A percentile compares a stretch with the other conserved stretches of the same genome.
phyloP scores from a whole-genome alignment of 1,284 basidiomycete species.

The Pascua sp. region DNA sequence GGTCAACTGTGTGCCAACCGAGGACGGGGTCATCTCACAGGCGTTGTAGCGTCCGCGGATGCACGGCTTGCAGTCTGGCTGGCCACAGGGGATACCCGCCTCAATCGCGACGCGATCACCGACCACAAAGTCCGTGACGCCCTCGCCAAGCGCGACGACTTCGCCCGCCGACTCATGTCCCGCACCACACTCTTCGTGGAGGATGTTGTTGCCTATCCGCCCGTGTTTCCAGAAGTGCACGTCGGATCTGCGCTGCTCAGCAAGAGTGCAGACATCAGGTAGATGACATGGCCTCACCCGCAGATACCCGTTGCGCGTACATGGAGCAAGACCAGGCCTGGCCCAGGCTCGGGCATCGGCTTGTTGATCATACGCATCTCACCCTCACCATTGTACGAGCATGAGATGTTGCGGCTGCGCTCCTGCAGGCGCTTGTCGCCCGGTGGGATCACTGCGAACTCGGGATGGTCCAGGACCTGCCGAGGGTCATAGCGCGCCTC shows the following conservation, averaged over 20 bases:
- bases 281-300: conserved; percentile 31
- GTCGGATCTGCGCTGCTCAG: conserved; percentile 54
- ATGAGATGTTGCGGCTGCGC: conserved; percentile 35
- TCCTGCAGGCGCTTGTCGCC: background rate
- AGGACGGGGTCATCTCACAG: conserved; percentile 21
- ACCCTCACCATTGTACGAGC: conserved; percentile 46
- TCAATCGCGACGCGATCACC: conserved; percentile 53
- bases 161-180: conserved; percentile 52
- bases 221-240: conserved; percentile 57
- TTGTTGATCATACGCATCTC: conserved; percentile 48
- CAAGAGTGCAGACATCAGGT: background rate
- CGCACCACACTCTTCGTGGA: conserved; percentile 44
- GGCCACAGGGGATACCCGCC: conserved; percentile 54
- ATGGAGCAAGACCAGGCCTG: conserved; percentile 48
- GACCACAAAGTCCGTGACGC: conserved; percentile 42
- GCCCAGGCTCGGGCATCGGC: conserved; percentile 39
- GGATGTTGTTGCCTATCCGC: conserved; percentile 42
- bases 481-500: too few relatives aligned
- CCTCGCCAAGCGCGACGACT: conserved; percentile 49
- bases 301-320: conserved; percentile 52
- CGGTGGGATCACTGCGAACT: too few relatives aligned
- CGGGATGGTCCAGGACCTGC: too few relatives aligned
- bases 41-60: conserved; percentile 54
- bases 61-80: conserved; percentile 52
- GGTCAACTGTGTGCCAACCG: background rate